A percentile compares a stretch with the other conserved stretches of the same genome.
These are phyloP conservation scores for Saccharomyces eubayanus DNA, from an alignment of 805 yeast genomes.

Conservation along the genomic window DNA sequence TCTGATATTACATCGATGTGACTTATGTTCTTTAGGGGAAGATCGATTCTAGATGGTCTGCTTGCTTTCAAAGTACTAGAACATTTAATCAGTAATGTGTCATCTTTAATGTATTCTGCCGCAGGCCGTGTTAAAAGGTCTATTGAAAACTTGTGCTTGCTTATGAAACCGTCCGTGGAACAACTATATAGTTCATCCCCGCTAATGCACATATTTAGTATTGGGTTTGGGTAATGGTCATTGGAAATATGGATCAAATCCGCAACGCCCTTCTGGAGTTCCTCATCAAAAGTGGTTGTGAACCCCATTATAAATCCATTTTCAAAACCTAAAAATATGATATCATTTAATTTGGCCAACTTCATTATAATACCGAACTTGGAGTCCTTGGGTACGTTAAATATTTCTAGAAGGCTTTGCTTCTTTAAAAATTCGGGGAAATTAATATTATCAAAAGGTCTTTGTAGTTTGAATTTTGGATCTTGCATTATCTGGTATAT, in stretches of 20 bases:
- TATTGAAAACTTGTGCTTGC: slow-evolving; percentile 6
- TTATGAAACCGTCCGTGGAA: slow-evolving; percentile 15
- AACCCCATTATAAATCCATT: slow-evolving; percentile 28
- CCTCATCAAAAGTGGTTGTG: not conserved
- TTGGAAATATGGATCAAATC: slow-evolving; percentile 19
- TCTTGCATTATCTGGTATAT: slow-evolving; percentile 11
- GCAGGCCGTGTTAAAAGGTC: not conserved
- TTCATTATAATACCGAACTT: slow-evolving; percentile 28
- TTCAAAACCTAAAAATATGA: slow-evolving; percentile 23
- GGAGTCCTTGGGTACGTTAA: slow-evolving; percentile 8
- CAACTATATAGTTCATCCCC: slow-evolving; percentile 12
- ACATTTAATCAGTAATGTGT: not conserved
- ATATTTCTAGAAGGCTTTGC: not conserved
- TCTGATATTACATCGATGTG: slow-evolving; percentile 7
- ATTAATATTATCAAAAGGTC: slow-evolving; percentile 16
- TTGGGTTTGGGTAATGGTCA: slow-evolving; percentile 26
- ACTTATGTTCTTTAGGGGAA: slow-evolving; percentile 11
- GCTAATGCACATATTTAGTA: slow-evolving; percentile 13
- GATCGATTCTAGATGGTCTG: not conserved
- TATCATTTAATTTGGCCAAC: slow-evolving; percentile 8
- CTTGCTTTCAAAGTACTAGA: not conserved
- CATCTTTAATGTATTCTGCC: not conserved
- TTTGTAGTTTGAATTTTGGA: slow-evolving; percentile 12
- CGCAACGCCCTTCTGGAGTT: not conserved
- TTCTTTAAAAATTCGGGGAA: slow-evolving; percentile 11